Evolutionary conservation across 2,329 filamentous ascomycete genomes (phyloP).

Genomic region (Clonostachys sp.): DNA sequence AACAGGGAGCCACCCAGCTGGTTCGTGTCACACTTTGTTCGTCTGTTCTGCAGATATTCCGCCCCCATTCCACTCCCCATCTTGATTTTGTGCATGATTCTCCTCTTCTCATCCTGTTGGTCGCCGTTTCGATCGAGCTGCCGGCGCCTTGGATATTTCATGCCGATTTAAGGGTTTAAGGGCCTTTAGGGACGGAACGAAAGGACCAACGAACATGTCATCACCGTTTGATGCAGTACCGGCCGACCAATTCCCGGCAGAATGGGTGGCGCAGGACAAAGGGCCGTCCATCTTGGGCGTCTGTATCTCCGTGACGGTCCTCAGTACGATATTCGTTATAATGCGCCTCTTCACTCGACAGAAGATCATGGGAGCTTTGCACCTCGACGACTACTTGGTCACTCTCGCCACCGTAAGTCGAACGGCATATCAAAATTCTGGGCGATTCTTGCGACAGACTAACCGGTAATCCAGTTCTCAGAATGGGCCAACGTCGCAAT

Average conservation of each 20-base stretch:
- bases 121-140: no score
- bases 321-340: conserved; percentile 7
- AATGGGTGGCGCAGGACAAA: conserved; percentile 6
- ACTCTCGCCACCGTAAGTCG: neutral
- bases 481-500: conserved; percentile 7
- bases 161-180: no score
- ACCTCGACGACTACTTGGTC: conserved; percentile 9
- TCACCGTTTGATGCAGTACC: no score
- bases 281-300: conserved; percentile 7
- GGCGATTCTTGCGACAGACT: conserved; percentile 1
- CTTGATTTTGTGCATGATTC: no score
- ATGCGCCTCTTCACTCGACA: conserved; percentile 6
- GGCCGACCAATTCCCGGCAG: neutral
- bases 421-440: neutral
- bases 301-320: conserved; percentile 8
- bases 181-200: no score
- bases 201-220: no score
- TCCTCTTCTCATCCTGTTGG: no score
- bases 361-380: conserved; percentile 5
- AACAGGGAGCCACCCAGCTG: no score
- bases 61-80: no score
- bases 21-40: no score
- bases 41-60: no score
- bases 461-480: conserved; percentile 1
- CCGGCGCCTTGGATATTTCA: no score